Evolutionary conservation across 306 rosid genomes (phyloP).

Genomic region (Begonia fuchsioides): DNA sequence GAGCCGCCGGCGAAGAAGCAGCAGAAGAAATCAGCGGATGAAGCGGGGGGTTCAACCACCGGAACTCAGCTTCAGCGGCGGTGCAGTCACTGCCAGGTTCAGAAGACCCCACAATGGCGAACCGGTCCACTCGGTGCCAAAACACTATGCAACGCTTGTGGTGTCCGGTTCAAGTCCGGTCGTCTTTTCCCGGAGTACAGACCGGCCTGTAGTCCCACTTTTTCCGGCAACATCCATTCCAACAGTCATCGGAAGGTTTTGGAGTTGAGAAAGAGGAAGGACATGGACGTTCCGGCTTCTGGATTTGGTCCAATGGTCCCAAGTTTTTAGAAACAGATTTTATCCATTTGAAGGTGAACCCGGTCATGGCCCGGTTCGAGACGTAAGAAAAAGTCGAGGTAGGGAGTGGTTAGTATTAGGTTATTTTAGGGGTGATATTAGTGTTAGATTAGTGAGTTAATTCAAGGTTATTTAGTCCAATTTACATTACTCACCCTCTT

Average conservation of each 20-base stretch:
- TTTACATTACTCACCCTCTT: too few relatives aligned
- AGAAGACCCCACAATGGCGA: constrained; percentile 95
- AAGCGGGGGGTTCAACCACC: constrained; percentile 1
- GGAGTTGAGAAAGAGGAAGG: constrained; percentile 74
- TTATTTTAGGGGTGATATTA: too few relatives aligned
- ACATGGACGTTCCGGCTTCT: constrained; percentile 18
- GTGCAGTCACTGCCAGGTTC: constrained; percentile 81
- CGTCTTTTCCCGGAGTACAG: constrained; percentile 88
- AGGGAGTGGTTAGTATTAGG: too few relatives aligned
- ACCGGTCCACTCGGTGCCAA: constrained; percentile 82
- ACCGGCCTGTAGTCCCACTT: constrained; percentile 95
- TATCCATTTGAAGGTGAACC: constrained; percentile 7
- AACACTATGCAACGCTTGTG: constrained; percentile 90
- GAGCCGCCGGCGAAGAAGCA: constrained; percentile 54
- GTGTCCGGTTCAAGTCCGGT: constrained; percentile 83
- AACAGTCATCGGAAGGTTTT: constrained; percentile 83
- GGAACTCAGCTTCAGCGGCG: constrained; percentile 45
- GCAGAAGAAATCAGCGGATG: constrained; percentile 38
- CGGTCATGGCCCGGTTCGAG: constrained; percentile 9
- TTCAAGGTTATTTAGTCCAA: too few relatives aligned
- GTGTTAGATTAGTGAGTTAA: too few relatives aligned
- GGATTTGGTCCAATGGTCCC: constrained; percentile 25
- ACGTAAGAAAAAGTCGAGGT: neutral
- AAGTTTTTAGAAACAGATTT: constrained; percentile 24
- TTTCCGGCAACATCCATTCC: constrained; percentile 50